phyloP scores from a whole-genome alignment of 768 basidiomycete genomes.

The Rhodocollybia butyracea region DNA sequence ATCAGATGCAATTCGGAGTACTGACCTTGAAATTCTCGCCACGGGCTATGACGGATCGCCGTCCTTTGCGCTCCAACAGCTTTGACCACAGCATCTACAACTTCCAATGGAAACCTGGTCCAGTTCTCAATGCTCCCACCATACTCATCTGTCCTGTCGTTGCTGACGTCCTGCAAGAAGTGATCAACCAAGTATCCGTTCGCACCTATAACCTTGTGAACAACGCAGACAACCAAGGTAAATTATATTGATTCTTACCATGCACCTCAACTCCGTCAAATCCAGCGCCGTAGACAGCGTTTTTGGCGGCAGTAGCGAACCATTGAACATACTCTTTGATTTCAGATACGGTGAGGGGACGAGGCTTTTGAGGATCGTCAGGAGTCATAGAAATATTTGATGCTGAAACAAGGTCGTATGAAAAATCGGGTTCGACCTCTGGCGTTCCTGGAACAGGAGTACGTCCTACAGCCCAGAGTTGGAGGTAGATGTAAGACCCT shows the following conservation, averaged over 20 bases:
- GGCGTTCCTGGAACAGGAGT: constrained; percentile 29
- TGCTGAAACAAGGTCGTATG: constrained; percentile 24
- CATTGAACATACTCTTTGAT: constrained; percentile 47
- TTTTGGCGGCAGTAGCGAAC: constrained; percentile 52
- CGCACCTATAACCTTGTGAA: too few relatives aligned
- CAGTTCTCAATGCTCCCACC: constrained; percentile 66
- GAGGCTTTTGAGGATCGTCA: constrained; percentile 21
- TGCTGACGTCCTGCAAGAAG: constrained; percentile 56
- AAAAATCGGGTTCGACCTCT: constrained; percentile 25
- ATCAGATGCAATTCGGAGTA: constrained; percentile 4
- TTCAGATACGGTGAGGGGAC: constrained; percentile 42
- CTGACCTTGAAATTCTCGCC: constrained; percentile 39
- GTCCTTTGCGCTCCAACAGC: constrained; percentile 54
- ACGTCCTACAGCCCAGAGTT: constrained; percentile 53
- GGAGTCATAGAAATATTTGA: constrained; percentile 19
- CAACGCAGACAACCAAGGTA: too few relatives aligned
- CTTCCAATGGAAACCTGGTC: constrained; percentile 51
- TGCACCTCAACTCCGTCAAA: constrained; percentile 64
- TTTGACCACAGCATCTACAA: constrained; percentile 46
- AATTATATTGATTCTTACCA: too few relatives aligned
- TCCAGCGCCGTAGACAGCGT: constrained; percentile 53
- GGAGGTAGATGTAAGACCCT: constrained; percentile 43
- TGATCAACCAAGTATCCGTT: constrained; percentile 56
- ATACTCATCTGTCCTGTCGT: constrained; percentile 60
- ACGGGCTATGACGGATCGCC: constrained; percentile 57